Base-by-base conservation (phyloP, 441 rosid genomes). In the Pelargonium fulgidum region DNA sequence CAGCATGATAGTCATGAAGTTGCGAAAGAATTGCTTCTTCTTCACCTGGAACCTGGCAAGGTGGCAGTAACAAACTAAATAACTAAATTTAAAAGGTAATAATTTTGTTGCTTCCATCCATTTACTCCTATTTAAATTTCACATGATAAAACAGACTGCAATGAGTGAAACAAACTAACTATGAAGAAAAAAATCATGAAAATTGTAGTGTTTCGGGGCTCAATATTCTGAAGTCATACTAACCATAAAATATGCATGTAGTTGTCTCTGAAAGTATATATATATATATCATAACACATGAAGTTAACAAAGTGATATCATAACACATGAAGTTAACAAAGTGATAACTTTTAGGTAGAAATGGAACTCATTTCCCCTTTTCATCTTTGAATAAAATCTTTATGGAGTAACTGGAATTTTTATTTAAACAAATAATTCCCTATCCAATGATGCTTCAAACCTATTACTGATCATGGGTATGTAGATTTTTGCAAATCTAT, bases 11-110 rank as follows among this genome's bases (percentile, higher is more conserved):
- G 79, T 78, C 79, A 66, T 77, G 10, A 83, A 83, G 56, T 85
- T 85, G 41, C 80, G 84, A 74, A 85, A 85, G 65, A 85, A 85
- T 16, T 83, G 87, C 78, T 85, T 85, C 83, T 85, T 85, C 75
- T 85, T 85, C 6, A 85, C 87, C 75, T 83, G 89, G 79, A 85
- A 85, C 80, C 89, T 85, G 85, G 74, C 65, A 68, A 47, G 64
- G 29, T 56, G 29, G 29, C 26, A 58, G 26, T 7, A 58, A 58
- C 29, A 58, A 58, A 58, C 26, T 24, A 54, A 16, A 52, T 13
- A 52, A 52, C 7, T 3, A 50, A 50, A 8, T 13, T 54, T 14
- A 0, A 14, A 54, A 52, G 59, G 10, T 54, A 8, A 5, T 54
- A 19, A 5, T 54, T 16, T 12, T 54, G 61, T 16, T 16, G 61